Evolutionary conservation across 2,329 filamentous ascomycete genomes (phyloP).

Genomic region (Falciphora oryzae): DNA sequence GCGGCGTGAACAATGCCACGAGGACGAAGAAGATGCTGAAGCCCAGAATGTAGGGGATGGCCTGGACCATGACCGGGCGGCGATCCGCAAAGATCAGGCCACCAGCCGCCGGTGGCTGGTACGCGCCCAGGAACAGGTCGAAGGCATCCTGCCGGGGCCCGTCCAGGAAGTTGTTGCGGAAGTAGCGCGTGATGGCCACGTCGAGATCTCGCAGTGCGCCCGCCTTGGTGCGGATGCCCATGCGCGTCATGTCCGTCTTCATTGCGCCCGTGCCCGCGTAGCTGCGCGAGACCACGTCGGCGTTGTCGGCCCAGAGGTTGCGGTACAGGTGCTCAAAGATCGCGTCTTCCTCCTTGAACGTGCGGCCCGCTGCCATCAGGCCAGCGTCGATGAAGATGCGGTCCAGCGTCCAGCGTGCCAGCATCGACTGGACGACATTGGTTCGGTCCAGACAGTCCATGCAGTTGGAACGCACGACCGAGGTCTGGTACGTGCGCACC

Average conservation of each 20-base stretch:
- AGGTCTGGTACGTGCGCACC: slow-evolving; percentile 73
- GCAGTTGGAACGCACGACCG: slow-evolving; percentile 94
- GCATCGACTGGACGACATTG: slow-evolving; percentile 96
- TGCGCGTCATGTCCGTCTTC: slow-evolving; percentile 97
- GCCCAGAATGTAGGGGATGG: slow-evolving; percentile 85
- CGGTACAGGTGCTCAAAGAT: slow-evolving; percentile 89
- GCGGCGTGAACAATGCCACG: slow-evolving; percentile 66
- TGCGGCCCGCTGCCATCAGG: slow-evolving; percentile 68
- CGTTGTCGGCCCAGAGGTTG: slow-evolving; percentile 98
- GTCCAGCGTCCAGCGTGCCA: slow-evolving; percentile 82
- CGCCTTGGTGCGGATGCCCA: slow-evolving; percentile 77
- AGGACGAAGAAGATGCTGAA: slow-evolving; percentile 81
- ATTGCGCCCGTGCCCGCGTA: slow-evolving; percentile 96
- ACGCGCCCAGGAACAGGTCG: slow-evolving; percentile 85
- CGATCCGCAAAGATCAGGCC: slow-evolving; percentile 79
- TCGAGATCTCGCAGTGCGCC: slow-evolving; percentile 82
- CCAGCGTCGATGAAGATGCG: slow-evolving; percentile 84
- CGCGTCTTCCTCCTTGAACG: slow-evolving; percentile 68
- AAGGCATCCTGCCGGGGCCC: slow-evolving; percentile 93
- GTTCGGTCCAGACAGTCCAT: slow-evolving; percentile 99
- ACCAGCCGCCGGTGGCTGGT: slow-evolving; percentile 68
- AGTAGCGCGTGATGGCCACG: slow-evolving; percentile 84
- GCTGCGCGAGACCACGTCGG: slow-evolving; percentile 84
- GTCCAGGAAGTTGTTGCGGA: slow-evolving; percentile 90
- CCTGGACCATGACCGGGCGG: slow-evolving; percentile 80